These are phyloP conservation scores for Acer negundo DNA, from an alignment of 345 rosid genomes.

Conservation along the genomic window DNA sequence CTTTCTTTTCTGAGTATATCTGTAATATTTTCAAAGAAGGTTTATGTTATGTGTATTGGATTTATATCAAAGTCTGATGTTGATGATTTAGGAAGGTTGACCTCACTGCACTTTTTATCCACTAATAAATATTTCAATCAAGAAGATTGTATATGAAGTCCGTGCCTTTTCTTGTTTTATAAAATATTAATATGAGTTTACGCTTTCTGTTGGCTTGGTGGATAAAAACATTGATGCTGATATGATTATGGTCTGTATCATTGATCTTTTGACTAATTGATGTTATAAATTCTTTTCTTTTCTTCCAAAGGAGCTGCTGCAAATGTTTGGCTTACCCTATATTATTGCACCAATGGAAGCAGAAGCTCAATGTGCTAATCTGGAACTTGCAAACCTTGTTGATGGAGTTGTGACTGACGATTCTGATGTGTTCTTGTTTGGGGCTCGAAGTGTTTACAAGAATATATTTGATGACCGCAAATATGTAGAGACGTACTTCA, in stretches of 20 bases:
- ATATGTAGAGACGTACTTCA: constrained; percentile 92
- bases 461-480: constrained; percentile 97
- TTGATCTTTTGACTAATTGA: constrained; percentile 1
- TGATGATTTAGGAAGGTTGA: not conserved
- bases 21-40: not conserved
- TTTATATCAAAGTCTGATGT: not conserved
- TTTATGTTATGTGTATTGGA: not conserved
- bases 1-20: not conserved
- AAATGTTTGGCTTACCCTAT: constrained; percentile 97
- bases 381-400: constrained; percentile 84
- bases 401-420: constrained; percentile 99
- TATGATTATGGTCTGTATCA: not conserved
- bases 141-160: not conserved
- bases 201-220: not conserved
- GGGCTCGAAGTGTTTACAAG: constrained; percentile 85
- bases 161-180: not conserved
- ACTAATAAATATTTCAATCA: not conserved
- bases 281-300: constrained; percentile 6
- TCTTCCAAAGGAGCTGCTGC: constrained; percentile 76
- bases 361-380: constrained; percentile 94
- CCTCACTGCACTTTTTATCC: not conserved
- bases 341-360: constrained; percentile 99
- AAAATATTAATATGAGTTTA: not conserved
- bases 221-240: not conserved
- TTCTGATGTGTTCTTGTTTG: constrained; percentile 93